Evolutionary conservation across 768 basidiomycete genomes (phyloP).

Genomic region (Lentinula raphanica): DNA sequence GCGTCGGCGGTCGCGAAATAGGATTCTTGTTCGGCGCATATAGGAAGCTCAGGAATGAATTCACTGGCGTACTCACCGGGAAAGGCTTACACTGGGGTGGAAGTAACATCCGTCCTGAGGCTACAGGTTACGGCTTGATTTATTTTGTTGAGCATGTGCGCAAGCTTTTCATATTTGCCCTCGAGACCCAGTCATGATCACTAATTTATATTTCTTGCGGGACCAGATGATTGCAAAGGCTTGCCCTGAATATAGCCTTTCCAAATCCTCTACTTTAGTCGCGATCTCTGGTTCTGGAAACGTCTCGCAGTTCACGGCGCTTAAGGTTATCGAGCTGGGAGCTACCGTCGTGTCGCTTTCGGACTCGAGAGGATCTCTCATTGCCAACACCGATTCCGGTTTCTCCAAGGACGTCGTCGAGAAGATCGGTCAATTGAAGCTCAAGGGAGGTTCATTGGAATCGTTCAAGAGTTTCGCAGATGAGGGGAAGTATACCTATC

Average conservation of each 20-base stretch:
- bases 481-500: constrained; percentile 41
- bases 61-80: constrained; percentile 64
- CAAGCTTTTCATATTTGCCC: constrained; percentile 8
- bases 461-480: constrained; percentile 23
- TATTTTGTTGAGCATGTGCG: constrained; percentile 71
- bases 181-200: background rate
- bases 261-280: constrained; percentile 41
- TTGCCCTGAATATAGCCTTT: constrained; percentile 51
- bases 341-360: constrained; percentile 66
- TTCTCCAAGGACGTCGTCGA: constrained; percentile 54
- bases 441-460: constrained; percentile 46
- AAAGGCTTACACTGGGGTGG: constrained; percentile 70
- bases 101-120: constrained; percentile 69
- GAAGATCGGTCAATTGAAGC: constrained; percentile 48
- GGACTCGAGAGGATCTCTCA: constrained; percentile 68
- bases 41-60: constrained; percentile 71
- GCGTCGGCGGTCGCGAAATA: constrained; percentile 70
- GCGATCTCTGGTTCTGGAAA: constrained; percentile 67
- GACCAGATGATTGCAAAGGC: constrained; percentile 49
- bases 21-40: constrained; percentile 77
- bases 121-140: constrained; percentile 69
- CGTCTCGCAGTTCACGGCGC: constrained; percentile 70
- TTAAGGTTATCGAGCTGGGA: constrained; percentile 74
- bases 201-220: background rate
- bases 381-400: constrained; percentile 46